Evolutionary conservation across 2,329 filamentous ascomycete species (phyloP).

Genomic region (Chaetomium globosum): DNA sequence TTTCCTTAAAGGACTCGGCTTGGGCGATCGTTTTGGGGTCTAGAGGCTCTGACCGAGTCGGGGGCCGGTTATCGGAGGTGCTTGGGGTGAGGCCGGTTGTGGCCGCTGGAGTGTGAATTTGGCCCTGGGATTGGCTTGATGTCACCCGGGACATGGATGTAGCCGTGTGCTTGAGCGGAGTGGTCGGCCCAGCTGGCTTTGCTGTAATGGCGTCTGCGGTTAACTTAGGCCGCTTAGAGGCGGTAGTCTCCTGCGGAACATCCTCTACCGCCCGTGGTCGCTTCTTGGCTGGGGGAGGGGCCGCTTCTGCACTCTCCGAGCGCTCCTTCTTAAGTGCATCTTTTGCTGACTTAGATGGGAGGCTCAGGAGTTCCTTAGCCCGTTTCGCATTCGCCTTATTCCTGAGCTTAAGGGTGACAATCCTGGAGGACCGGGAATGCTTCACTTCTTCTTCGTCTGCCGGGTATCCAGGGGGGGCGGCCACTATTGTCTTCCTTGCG

Average conservation of each 20-base stretch:
- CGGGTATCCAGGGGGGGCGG: slow-evolving; percentile 38
- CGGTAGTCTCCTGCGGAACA: slow-evolving; percentile 43
- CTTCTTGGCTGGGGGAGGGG: slow-evolving; percentile 51
- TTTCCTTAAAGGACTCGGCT: slow-evolving; percentile 42
- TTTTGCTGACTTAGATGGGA: slow-evolving; percentile 47
- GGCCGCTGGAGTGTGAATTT: slow-evolving; percentile 55
- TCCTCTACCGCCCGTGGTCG: slow-evolving; percentile 49
- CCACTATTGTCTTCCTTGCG: slow-evolving; percentile 44
- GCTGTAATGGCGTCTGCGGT: slow-evolving; percentile 41
- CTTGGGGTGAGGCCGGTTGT: slow-evolving; percentile 48
- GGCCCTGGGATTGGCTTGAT: slow-evolving; percentile 56
- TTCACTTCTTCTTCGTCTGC: slow-evolving; percentile 42
- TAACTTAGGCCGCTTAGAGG: slow-evolving; percentile 47
- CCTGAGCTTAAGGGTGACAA: slow-evolving; percentile 54
- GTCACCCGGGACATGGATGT: slow-evolving; percentile 57
- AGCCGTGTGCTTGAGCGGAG: slow-evolving; percentile 53
- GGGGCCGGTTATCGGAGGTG: slow-evolving; percentile 45
- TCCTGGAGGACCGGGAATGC: slow-evolving; percentile 31
- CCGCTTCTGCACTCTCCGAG: slow-evolving; percentile 48
- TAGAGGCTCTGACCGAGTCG: slow-evolving; percentile 42
- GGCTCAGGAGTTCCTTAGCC: slow-evolving; percentile 51
- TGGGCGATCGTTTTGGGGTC: slow-evolving; percentile 38
- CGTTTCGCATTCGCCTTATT: slow-evolving; percentile 50
- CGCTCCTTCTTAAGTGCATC: slow-evolving; percentile 48
- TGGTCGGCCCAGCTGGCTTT: slow-evolving; percentile 49